phyloP scores from a whole-genome alignment of 1,284 basidiomycete species.

The Wolfiporia cocos region DNA sequence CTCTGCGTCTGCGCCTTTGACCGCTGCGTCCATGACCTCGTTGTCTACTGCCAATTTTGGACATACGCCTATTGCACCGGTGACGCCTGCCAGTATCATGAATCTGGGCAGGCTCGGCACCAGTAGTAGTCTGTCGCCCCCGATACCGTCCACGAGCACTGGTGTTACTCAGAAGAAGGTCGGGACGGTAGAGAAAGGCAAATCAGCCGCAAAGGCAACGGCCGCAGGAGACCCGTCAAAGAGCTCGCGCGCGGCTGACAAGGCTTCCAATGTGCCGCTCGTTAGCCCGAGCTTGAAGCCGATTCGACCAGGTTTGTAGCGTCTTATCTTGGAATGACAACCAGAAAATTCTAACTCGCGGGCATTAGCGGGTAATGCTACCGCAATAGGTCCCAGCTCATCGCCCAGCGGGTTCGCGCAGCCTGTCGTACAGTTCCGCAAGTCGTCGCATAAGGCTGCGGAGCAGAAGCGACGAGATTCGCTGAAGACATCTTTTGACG shows the following conservation, averaged over 20 bases:
- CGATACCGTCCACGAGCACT: slow-evolving; percentile 14
- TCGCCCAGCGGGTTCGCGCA: slow-evolving; percentile 22
- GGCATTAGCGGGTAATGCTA: slow-evolving; percentile 18
- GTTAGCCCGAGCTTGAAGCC: slow-evolving; percentile 54
- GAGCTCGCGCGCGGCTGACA: slow-evolving; percentile 10
- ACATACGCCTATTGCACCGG: slow-evolving; percentile 51
- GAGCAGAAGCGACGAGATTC: slow-evolving; percentile 97
- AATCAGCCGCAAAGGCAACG: slow-evolving; percentile 25
- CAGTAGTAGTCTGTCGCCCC: slow-evolving; percentile 35
- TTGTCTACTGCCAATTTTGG: slow-evolving; percentile 14
- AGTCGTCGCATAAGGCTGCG: slow-evolving; percentile 93
- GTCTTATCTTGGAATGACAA: neutral
- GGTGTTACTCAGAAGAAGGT: slow-evolving; percentile 7
- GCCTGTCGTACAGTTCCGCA: slow-evolving; percentile 44
- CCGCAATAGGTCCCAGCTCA: slow-evolving; percentile 12
- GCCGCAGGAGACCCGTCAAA: slow-evolving; percentile 10
- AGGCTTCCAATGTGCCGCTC: slow-evolving; percentile 19
- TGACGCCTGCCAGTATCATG: slow-evolving; percentile 85
- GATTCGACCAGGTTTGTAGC: slow-evolving; percentile 56
- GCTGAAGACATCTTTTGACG: slow-evolving; percentile 94
- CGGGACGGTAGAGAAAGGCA: slow-evolving; percentile 19
- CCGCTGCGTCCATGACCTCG: slow-evolving; percentile 11
- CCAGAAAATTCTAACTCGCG: neutral
- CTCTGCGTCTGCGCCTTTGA: slow-evolving; percentile 8
- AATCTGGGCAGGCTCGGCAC: slow-evolving; percentile 64